These are phyloP conservation scores for Oleoguttula mirabilis DNA, from an alignment of 495 filamentous ascomycete species.

Conservation along the genomic window DNA sequence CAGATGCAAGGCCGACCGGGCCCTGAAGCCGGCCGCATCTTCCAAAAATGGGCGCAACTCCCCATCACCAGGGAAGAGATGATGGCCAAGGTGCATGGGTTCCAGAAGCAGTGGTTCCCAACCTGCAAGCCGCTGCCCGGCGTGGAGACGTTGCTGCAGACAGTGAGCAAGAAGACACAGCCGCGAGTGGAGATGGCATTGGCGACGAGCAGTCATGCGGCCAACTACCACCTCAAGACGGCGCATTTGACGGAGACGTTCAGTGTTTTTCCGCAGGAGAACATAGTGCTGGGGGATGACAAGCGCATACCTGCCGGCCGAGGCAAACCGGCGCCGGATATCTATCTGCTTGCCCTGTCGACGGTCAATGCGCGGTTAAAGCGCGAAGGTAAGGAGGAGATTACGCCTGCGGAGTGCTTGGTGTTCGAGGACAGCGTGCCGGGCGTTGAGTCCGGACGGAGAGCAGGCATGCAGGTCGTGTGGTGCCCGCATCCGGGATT, in stretches of 20 bases:
- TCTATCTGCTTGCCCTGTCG: conserved; percentile 77
- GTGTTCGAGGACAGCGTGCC: conserved; percentile 95
- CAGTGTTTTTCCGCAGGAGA: conserved; percentile 50
- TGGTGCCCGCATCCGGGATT: conserved; percentile 85
- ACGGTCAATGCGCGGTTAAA: conserved; percentile 65
- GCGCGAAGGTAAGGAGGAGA: conserved; percentile 45
- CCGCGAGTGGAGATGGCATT: conserved; percentile 63
- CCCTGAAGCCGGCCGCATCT: conserved; percentile 50
- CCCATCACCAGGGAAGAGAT: conserved; percentile 60
- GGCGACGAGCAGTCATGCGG: conserved; percentile 61
- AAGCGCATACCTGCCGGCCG: conserved; percentile 61
- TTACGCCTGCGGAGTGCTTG: conserved; percentile 76
- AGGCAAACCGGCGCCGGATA: conserved; percentile 91
- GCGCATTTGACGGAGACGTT: conserved; percentile 63
- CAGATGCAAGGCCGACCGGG: conserved; percentile 85
- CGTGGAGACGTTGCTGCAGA: conserved; percentile 52
- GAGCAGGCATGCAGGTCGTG: conserved; percentile 89
- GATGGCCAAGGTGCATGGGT: conserved; percentile 38
- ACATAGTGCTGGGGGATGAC: conserved; percentile 79
- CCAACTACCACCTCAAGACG: conserved; percentile 73
- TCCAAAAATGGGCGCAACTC: conserved; percentile 76
- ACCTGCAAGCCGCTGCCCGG: conserved; percentile 65
- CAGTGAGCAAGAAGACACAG: conserved; percentile 29
- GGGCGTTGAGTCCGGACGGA: conserved; percentile 78
- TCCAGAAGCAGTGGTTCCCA: conserved; percentile 64